These are phyloP conservation scores for Ganoderma resinaceum DNA, from an alignment of 1,284 basidiomycete species.

Conservation along the genomic window DNA sequence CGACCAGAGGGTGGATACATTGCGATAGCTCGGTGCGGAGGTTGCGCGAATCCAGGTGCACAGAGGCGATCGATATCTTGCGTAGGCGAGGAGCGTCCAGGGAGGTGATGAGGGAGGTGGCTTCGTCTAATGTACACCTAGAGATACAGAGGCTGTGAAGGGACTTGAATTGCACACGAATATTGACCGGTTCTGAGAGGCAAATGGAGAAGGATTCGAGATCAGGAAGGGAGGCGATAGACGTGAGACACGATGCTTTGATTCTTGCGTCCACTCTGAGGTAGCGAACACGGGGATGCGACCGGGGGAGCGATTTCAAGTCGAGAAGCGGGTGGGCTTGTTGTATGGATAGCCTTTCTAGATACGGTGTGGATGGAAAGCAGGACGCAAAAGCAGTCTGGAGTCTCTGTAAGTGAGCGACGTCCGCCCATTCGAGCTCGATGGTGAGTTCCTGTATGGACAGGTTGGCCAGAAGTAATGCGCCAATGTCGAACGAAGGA, in stretches of 20 bases:
- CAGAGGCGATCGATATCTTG: neutral
- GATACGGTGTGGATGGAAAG: neutral
- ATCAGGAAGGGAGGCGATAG: neutral
- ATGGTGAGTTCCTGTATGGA: neutral
- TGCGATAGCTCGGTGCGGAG: neutral
- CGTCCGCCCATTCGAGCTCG: neutral
- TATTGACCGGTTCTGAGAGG: neutral
- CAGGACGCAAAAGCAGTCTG: neutral
- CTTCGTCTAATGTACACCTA: too few relatives aligned
- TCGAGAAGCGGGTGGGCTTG: neutral
- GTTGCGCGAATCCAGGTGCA: neutral
- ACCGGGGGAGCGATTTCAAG: neutral
- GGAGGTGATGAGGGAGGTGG: neutral
- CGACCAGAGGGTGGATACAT: neutral
- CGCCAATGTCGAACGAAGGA: neutral
- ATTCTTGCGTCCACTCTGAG: neutral
- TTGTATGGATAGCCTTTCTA: neutral
- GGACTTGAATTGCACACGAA: neutral
- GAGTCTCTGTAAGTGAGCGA: neutral
- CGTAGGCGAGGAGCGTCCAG: neutral
- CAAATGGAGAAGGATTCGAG: neutral
- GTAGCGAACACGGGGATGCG: neutral
- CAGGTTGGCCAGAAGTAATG: neutral
- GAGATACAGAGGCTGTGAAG: neutral
- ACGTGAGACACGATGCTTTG: neutral